Percentiles rank a stretch among this genome's conserved stretches.
Evolutionary conservation across 306 rosid genomes (phyloP).

Genomic region (Crotalaria pallida): DNA sequence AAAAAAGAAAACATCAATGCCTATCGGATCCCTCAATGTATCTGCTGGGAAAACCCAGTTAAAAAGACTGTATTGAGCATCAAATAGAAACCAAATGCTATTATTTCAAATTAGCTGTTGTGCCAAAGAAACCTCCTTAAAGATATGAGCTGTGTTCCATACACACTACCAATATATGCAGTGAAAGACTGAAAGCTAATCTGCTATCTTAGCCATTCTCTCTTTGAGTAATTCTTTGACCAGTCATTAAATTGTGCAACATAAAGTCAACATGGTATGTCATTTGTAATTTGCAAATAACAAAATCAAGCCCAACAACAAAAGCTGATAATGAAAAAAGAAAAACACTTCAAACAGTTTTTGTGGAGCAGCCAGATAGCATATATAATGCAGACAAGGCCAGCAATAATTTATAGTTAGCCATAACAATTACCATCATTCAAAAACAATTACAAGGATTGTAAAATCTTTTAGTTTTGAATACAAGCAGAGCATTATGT

Average conservation of each 20-base stretch:
- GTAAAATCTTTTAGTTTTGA: background rate
- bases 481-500: background rate
- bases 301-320: background rate
- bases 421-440: background rate
- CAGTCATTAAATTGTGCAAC: background rate
- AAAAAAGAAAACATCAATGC: background rate
- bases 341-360: slow-evolving; percentile 11
- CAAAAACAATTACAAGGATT: background rate
- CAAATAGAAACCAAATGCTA: background rate
- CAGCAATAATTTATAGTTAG: background rate
- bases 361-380: background rate
- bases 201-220: background rate
- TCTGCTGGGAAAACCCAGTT: background rate
- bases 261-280: background rate
- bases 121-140: background rate
- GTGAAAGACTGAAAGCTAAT: slow-evolving; percentile 1
- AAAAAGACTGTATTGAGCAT: background rate
- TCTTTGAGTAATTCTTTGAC: background rate
- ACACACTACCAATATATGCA: background rate
- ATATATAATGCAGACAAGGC: background rate
- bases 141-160: background rate
- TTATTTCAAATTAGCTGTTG: background rate
- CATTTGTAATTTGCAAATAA: slow-evolving; percentile 12
- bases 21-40: background rate
- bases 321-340: background rate